These are phyloP conservation scores for Lentinula detonsa DNA, from an alignment of 768 basidiomycete species.

Conservation along the genomic window DNA sequence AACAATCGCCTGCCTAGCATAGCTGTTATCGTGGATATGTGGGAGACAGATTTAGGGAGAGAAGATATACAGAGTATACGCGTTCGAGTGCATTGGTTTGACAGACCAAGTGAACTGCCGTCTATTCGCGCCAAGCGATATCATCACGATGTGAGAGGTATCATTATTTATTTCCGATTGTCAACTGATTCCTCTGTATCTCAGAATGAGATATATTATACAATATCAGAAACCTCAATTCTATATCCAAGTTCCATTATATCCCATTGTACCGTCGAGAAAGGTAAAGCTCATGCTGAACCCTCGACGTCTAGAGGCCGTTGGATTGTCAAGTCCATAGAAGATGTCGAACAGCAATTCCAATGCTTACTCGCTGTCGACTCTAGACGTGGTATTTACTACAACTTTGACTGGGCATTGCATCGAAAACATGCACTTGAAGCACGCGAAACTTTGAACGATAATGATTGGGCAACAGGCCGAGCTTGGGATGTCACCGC, in stretches of 20 bases:
- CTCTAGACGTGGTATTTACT: slow-evolving; percentile 55
- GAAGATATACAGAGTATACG: slow-evolving; percentile 38
- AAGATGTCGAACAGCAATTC: slow-evolving; percentile 29
- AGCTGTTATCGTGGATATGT: slow-evolving; percentile 67
- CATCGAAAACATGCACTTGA: slow-evolving; percentile 37
- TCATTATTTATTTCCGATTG: background rate
- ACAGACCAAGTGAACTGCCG: slow-evolving; percentile 59
- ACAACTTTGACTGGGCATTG: slow-evolving; percentile 51
- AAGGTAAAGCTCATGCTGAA: slow-evolving; percentile 18
- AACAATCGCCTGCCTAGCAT: slow-evolving; percentile 44
- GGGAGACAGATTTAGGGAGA: slow-evolving; percentile 35
- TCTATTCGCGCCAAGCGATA: slow-evolving; percentile 53
- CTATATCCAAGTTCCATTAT: slow-evolving; percentile 47
- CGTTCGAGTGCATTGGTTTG: slow-evolving; percentile 71
- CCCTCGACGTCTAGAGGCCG: slow-evolving; percentile 8
- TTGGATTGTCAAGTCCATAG: slow-evolving; percentile 6
- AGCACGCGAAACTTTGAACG: slow-evolving; percentile 21
- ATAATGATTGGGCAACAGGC: slow-evolving; percentile 31
- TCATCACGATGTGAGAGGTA: slow-evolving; percentile 45
- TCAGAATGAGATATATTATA: slow-evolving; percentile 76
- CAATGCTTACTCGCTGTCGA: slow-evolving; percentile 58
- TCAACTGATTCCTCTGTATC: background rate
- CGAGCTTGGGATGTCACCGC: slow-evolving; percentile 37
- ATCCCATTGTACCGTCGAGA: slow-evolving; percentile 41
- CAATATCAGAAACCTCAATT: slow-evolving; percentile 40